A percentile compares a stretch with the other conserved stretches of the same genome.
These are phyloP conservation scores for Canavalia gladiata DNA, from an alignment of 306 rosid species.

Conservation along the genomic window DNA sequence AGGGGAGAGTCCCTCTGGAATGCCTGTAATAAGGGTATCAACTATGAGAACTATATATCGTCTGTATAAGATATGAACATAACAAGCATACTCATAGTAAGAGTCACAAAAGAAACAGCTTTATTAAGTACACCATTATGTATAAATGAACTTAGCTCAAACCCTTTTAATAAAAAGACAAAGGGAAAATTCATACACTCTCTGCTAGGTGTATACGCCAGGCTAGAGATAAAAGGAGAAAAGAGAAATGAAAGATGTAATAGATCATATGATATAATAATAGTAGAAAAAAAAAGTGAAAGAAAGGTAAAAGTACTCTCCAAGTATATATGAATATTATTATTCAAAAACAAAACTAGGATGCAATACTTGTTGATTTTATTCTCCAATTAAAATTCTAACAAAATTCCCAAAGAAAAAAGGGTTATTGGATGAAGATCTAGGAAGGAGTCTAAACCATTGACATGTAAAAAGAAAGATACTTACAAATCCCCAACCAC, in stretches of 20 bases:
- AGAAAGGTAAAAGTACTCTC: too few relatives aligned
- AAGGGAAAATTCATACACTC: too few relatives aligned
- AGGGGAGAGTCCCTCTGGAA: conserved; percentile 97
- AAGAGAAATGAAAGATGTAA: too few relatives aligned
- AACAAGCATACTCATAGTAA: conserved; percentile 9
- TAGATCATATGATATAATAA: too few relatives aligned
- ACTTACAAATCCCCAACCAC: conserved; percentile 99
- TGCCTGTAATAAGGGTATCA: conserved; percentile 65
- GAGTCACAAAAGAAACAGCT: conserved; percentile 1
- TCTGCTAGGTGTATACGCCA: too few relatives aligned
- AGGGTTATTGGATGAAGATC: too few relatives aligned
- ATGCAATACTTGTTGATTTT: background rate
- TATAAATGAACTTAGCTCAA: conserved; percentile 5
- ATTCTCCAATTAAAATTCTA: background rate
- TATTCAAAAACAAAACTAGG: background rate
- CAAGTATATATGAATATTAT: too few relatives aligned
- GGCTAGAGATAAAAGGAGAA: too few relatives aligned
- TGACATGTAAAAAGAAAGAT: conserved; percentile 37
- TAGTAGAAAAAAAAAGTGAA: too few relatives aligned
- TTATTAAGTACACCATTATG: background rate
- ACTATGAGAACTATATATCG: conserved; percentile 27
- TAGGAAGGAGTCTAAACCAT: conserved; percentile 23
- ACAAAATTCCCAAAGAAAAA: too few relatives aligned
- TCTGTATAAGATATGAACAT: background rate
- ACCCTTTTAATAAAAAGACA: background rate